These are phyloP conservation scores for Metschnikowia bowlesiae DNA, from an alignment of 805 yeast genomes.

Conservation along the genomic window DNA sequence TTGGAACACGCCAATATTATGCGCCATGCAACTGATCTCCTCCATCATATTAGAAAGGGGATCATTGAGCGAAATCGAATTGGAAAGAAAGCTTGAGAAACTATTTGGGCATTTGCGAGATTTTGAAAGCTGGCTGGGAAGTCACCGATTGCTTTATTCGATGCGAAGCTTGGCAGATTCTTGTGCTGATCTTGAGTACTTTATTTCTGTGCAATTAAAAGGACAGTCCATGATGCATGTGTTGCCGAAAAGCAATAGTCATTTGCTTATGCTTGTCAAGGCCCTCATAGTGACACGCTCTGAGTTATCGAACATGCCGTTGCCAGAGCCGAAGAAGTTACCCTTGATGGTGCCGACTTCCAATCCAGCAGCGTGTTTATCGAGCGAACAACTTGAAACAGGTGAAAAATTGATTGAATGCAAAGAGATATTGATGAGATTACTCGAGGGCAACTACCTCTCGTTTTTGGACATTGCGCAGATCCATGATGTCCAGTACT, in stretches of 20 bases:
- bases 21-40: neutral
- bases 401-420: slow-evolving; percentile 6
- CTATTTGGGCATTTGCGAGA: neutral
- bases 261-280: slow-evolving; percentile 3
- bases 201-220: neutral
- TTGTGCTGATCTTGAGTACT: slow-evolving; percentile 4
- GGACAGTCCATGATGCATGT: neutral
- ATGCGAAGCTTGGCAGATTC: neutral
- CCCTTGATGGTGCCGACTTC: slow-evolving; percentile 1
- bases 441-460: slow-evolving; percentile 1
- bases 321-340: neutral
- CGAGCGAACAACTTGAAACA: neutral
- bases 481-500: slow-evolving; percentile 7
- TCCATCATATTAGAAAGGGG: neutral
- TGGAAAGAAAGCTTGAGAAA: neutral
- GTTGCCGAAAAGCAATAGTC: neutral
- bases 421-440: slow-evolving; percentile 7
- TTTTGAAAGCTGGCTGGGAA: neutral
- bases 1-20: slow-evolving; percentile 5
- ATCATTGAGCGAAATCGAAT: neutral
- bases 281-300: slow-evolving; percentile 6
- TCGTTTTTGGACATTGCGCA: slow-evolving; percentile 6
- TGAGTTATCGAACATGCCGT: slow-evolving; percentile 2
- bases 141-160: neutral
- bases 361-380: neutral